Conservation (phyloP, 192 early-diverging fungal species). For the Allomyces macrogynus region DNA sequence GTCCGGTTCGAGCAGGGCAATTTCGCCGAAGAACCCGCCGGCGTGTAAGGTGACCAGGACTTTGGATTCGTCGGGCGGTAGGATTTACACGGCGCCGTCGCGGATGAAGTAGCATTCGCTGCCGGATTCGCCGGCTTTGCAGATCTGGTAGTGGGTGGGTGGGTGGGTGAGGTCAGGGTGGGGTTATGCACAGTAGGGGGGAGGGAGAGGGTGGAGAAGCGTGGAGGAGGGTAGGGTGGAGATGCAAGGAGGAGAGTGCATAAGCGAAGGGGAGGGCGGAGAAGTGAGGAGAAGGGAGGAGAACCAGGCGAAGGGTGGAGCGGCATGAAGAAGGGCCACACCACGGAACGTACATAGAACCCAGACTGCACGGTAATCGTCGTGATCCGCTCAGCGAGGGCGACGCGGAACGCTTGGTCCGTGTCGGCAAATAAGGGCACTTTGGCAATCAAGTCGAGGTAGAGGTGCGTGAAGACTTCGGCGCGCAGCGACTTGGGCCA, state of each 20-base stretch:
- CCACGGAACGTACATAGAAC: not conserved
- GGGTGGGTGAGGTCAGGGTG: no score
- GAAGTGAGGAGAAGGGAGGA: no score
- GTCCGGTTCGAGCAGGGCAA: not conserved
- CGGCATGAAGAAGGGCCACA: no score
- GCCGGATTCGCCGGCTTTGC: conserved; percentile 5
- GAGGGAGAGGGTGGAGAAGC: no score
- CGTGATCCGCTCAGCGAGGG: conserved; percentile 1
- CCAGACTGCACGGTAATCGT: not conserved
- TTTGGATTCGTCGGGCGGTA: not conserved
- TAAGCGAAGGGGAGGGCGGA: no score
- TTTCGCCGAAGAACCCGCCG: not conserved
- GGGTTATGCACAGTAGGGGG: no score
- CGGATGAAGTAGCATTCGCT: conserved; percentile 9
- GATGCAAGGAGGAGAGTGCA: no score
- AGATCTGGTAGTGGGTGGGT: conserved; percentile 1
- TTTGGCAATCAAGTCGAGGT: conserved; percentile 5
- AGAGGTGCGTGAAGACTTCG: conserved; percentile 6
- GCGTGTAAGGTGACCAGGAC: not conserved
- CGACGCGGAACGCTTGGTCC: conserved; percentile 3
- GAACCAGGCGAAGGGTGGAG: not conserved
- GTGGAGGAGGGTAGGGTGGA: no score
- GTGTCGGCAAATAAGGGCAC: conserved; percentile 10
- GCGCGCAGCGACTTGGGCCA: conserved; percentile 3
- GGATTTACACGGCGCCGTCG: conserved; percentile 4